Conservation (phyloP, 768 basidiomycete species). For the Suillus subaureus region DNA sequence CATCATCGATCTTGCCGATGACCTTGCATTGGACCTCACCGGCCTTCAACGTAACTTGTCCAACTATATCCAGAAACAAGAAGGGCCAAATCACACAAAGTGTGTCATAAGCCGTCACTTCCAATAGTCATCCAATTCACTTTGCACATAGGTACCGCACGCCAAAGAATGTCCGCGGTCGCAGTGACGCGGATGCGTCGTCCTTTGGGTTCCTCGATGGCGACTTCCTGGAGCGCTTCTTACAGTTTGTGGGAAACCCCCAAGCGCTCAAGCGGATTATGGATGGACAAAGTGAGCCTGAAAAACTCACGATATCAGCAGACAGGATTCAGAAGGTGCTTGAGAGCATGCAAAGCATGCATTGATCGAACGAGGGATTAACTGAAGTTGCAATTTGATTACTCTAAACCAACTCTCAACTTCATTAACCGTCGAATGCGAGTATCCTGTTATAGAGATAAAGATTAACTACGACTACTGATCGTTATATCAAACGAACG, state of each 20-base stretch:
- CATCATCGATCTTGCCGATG: conserved; percentile 59
- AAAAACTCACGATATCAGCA: conserved; percentile 50
- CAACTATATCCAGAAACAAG: conserved; percentile 50
- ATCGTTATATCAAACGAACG: conserved; percentile 1
- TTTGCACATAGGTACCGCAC: conserved; percentile 59
- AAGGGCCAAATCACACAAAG: conserved; percentile 63
- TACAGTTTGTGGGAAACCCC: conserved; percentile 42
- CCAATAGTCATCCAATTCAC: conserved; percentile 7
- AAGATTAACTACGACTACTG: neutral
- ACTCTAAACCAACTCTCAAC: neutral
- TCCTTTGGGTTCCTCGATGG: conserved; percentile 87
- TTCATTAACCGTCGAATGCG: conserved; percentile 2
- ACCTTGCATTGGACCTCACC: conserved; percentile 60
- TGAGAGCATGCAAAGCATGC: conserved; percentile 57
- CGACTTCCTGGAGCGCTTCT: conserved; percentile 76
- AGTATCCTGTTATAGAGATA: neutral
- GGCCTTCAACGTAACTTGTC: conserved; percentile 78
- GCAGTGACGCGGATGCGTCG: conserved; percentile 55
- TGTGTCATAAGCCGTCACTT: conserved; percentile 32
- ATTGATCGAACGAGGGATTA: conserved; percentile 36
- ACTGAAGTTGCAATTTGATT: neutral
- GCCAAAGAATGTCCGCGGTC: conserved; percentile 58
- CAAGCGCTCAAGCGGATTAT: conserved; percentile 53
- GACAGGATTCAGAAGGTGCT: conserved; percentile 40
- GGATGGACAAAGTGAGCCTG: conserved; percentile 58